phyloP scores from a whole-genome alignment of 2,329 filamentous ascomycete species.

The Hymenoscyphus infarciens region DNA sequence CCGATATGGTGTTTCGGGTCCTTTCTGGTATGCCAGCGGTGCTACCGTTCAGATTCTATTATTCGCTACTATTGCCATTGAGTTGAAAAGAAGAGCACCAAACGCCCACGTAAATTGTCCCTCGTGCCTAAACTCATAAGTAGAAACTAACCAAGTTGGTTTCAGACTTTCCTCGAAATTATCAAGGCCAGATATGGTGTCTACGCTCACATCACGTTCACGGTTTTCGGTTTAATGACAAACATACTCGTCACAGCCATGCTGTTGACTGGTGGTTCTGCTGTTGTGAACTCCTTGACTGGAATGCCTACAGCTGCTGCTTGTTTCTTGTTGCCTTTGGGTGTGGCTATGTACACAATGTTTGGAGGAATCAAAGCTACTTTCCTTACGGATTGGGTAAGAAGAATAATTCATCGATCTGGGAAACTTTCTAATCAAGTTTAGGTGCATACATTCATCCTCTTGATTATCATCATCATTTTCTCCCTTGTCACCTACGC shows the following conservation, averaged over 20 bases:
- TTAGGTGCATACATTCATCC: conserved; percentile 72
- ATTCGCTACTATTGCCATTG: conserved; percentile 87
- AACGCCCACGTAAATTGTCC: conserved; percentile 62
- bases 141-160: background rate
- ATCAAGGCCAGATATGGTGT: conserved; percentile 77
- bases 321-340: conserved; percentile 77
- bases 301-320: conserved; percentile 76
- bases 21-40: conserved; percentile 65
- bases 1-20: conserved; percentile 65
- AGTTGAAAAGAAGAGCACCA: conserved; percentile 80
- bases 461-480: conserved; percentile 79
- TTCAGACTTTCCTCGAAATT: conserved; percentile 69
- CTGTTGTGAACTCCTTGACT: conserved; percentile 67
- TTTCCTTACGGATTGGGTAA: conserved; percentile 59
- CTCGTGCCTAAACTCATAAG: background rate
- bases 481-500: conserved; percentile 83
- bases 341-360: conserved; percentile 77
- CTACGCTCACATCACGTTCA: conserved; percentile 71
- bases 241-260: conserved; percentile 87
- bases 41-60: conserved; percentile 84
- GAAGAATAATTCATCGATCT: background rate
- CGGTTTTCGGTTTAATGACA: conserved; percentile 77
- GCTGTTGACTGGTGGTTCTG: conserved; percentile 79
- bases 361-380: conserved; percentile 81
- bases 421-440: conserved; percentile 50